Base-by-base conservation (phyloP, 2,329 filamentous ascomycete genomes). In the Bisporella sp. region DNA sequence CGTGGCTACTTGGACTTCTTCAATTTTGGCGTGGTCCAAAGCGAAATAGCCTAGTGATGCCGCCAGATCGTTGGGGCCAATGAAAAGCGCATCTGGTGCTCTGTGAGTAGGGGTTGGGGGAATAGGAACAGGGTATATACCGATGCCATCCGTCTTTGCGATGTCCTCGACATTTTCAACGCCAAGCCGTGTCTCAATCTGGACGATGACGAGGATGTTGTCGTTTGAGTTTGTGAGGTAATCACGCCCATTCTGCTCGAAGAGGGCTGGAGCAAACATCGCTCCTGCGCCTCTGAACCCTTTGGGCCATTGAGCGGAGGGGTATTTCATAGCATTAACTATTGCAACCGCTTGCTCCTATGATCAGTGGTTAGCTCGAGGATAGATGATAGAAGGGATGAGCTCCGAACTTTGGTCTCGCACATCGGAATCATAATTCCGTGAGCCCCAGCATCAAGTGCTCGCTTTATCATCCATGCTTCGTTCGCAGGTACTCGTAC, bases 171-270 rank as follows among this genome's bases (percentile, higher is more conserved):
- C 72, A 5, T 67, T 66, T 1, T 78, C 74, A 30, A 84, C 68
- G 1, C 80, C 81, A 59, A 82, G 79, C 51, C 70, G 68, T 1
- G 81, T 82, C 67, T 85, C 81, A 47, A 84, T 83, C 62, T 84
- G 81, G 11, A 84, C 77, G 68, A 83, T 81, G 13, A 77, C 82
- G 53, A 84, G 61, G 28, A 84, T 70, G 44, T 71, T 73, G 7
- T 71, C 69, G 58, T 79, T 78, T 45, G 76, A 76, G 33, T 74
- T 68, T 56, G 75, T 72, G 49, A 79, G 69, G 53, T 79, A 80
- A 54, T 77, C 72, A 6, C 72, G 73, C 54, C 73, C 71, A n/a
- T 68, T 72, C 28, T 73, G 71, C 5, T 67, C 60, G 58, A 76
- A 76, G 41, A 68, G 71, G 50, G 74, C 72, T 69, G 73, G 71